phyloP scores from a whole-genome alignment of 192 early-diverging fungal species.

The Nowakowskiella sp. region DNA sequence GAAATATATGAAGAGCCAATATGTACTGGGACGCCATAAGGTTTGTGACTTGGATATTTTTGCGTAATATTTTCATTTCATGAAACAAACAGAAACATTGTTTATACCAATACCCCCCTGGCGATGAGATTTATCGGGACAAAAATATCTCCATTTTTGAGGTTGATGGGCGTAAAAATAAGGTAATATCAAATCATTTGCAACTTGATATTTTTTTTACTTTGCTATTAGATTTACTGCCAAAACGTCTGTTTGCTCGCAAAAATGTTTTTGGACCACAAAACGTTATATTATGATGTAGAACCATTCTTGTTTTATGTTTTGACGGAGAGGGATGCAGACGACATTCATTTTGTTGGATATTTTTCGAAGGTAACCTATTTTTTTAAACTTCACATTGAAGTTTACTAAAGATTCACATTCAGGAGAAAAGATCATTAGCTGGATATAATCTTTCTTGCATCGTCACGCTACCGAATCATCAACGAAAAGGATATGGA shows the following conservation, averaged over 20 bases:
- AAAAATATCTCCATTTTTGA: slow-evolving; percentile 57
- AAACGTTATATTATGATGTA: slow-evolving; percentile 93
- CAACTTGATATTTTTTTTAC: too few species aligned
- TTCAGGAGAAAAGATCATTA: slow-evolving; percentile 78
- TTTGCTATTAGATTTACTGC: slow-evolving; percentile 73
- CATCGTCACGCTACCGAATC: slow-evolving; percentile 83
- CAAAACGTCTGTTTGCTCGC: slow-evolving; percentile 92
- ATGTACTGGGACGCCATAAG: slow-evolving; percentile 65
- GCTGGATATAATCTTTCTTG: slow-evolving; percentile 92
- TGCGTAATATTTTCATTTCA: neutral
- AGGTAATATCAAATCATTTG: too few species aligned
- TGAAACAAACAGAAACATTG: slow-evolving; percentile 33
- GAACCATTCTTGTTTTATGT: slow-evolving; percentile 93
- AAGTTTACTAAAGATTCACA: too few species aligned
- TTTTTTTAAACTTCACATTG: slow-evolving; percentile 9
- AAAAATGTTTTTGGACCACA: slow-evolving; percentile 95
- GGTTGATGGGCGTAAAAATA: slow-evolving; percentile 79
- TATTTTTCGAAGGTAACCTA: slow-evolving; percentile 87
- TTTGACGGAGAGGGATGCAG: slow-evolving; percentile 50
- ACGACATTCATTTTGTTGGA: slow-evolving; percentile 62
- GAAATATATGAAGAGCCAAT: slow-evolving; percentile 81
- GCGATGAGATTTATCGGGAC: slow-evolving; percentile 73
- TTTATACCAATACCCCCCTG: too few species aligned
- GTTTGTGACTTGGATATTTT: slow-evolving; percentile 28
- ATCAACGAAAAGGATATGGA: slow-evolving; percentile 88